Evolutionary conservation across 495 filamentous ascomycete genomes (phyloP).

Genomic region (Endocarpon pusillum): DNA sequence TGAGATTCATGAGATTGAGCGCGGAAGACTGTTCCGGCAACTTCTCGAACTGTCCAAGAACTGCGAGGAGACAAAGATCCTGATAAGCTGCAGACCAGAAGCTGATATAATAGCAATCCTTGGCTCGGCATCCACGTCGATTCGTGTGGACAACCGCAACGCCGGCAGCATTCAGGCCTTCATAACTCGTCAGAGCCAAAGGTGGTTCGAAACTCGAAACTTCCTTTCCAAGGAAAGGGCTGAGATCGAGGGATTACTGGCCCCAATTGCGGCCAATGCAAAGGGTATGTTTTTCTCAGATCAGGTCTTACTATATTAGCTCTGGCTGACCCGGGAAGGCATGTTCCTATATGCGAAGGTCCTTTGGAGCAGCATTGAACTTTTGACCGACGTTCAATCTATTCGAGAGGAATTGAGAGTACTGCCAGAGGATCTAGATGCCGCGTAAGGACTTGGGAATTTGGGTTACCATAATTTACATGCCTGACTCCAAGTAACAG

Average conservation of each 20-base stretch:
- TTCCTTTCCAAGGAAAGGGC: not conserved
- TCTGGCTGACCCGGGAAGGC: slow-evolving; percentile 5
- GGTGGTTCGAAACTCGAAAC: slow-evolving; percentile 6
- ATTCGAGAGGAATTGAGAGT: slow-evolving; percentile 10
- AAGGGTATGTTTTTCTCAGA: slow-evolving; percentile 6
- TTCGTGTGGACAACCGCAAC: slow-evolving; percentile 10
- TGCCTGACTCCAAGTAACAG: slow-evolving; percentile 2
- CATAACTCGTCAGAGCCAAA: slow-evolving; percentile 4
- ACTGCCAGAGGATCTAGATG: slow-evolving; percentile 12
- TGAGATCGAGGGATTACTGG: slow-evolving; percentile 7
- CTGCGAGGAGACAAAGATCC: slow-evolving; percentile 7
- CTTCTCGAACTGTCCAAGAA: slow-evolving; percentile 6
- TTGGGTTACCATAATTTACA: not conserved
- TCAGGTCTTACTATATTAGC: not conserved
- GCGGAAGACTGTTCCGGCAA: slow-evolving; percentile 6
- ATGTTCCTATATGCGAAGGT: slow-evolving; percentile 15
- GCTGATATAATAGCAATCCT: slow-evolving; percentile 6
- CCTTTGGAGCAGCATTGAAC: slow-evolving; percentile 7
- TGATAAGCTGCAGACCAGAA: slow-evolving; percentile 10
- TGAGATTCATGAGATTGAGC: slow-evolving; percentile 13
- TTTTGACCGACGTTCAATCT: slow-evolving; percentile 3
- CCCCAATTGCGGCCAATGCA: slow-evolving; percentile 8
- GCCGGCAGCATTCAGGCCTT: slow-evolving; percentile 11
- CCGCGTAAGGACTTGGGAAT: slow-evolving; percentile 8
- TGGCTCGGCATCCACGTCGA: slow-evolving; percentile 2